Conservation (phyloP, 768 basidiomycete species). For the Coprinellus aureogranulatus region DNA sequence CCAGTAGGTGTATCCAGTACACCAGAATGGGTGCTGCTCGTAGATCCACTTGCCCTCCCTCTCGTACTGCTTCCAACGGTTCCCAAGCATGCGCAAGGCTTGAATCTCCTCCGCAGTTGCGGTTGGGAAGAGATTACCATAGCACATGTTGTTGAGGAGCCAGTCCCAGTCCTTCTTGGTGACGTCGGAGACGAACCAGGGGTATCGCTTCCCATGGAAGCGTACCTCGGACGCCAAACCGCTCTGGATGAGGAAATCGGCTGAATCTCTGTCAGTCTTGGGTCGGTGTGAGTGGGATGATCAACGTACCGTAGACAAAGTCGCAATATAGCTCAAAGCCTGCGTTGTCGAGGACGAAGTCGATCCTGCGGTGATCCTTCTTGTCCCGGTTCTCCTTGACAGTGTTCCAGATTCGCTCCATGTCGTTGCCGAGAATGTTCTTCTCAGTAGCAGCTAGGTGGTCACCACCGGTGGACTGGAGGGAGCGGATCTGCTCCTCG, state of each 20-base stretch:
- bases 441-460: constrained; percentile 93
- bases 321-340: constrained; percentile 89
- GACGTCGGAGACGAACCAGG: constrained; percentile 93
- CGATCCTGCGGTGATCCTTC: constrained; percentile 58
- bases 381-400: constrained; percentile 68
- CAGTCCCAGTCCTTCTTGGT: constrained; percentile 94
- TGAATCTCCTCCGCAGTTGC: constrained; percentile 77
- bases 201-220: constrained; percentile 94
- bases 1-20: constrained; percentile 95
- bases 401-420: constrained; percentile 67
- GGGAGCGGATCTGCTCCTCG: constrained; percentile 92
- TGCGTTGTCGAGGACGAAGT: constrained; percentile 85
- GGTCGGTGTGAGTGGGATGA: neutral
- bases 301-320: constrained; percentile 74
- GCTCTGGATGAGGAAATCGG: constrained; percentile 91
- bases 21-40: constrained; percentile 93
- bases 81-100: constrained; percentile 73
- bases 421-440: constrained; percentile 90
- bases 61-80: constrained; percentile 95
- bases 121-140: constrained; percentile 88
- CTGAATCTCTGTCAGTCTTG: too few relatives aligned
- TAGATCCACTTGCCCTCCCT: constrained; percentile 92
- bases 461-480: constrained; percentile 97
- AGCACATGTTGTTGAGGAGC: constrained; percentile 84
- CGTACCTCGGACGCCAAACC: constrained; percentile 80